Conservation (phyloP, 192 early-diverging fungal species). For the Umbelopsis vinacea region DNA sequence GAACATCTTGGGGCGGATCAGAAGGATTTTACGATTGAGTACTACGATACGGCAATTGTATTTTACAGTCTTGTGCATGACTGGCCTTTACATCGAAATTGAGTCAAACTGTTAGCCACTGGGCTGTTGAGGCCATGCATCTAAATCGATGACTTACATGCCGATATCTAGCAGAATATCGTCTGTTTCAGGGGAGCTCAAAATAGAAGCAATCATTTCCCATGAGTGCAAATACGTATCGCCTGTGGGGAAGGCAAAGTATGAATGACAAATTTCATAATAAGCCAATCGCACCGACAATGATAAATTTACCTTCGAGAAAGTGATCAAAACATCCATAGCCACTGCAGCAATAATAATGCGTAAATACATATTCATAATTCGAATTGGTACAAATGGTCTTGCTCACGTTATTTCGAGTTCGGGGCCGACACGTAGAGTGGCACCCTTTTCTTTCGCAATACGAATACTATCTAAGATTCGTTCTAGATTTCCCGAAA, state of each 20-base stretch:
- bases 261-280: background rate
- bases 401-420: constrained; percentile 85
- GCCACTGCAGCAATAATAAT: constrained; percentile 53
- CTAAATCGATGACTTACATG: constrained; percentile 67
- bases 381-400: background rate
- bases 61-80: constrained; percentile 86
- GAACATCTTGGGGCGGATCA: constrained; percentile 97
- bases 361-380: background rate
- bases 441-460: constrained; percentile 82
- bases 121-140: background rate
- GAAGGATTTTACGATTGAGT: constrained; percentile 76
- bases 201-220: constrained; percentile 83
- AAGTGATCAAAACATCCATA: constrained; percentile 99
- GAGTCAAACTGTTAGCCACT: background rate
- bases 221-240: constrained; percentile 96
- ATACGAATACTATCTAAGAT: constrained; percentile 83
- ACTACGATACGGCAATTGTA: constrained; percentile 98
- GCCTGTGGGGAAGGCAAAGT: constrained; percentile 42
- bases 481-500: constrained; percentile 89
- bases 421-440: constrained; percentile 90
- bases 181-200: constrained; percentile 64
- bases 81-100: constrained; percentile 63
- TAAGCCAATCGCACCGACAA: background rate
- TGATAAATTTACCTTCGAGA: constrained; percentile 71
- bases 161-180: constrained; percentile 93